Percentiles rank a stretch among this genome's conserved stretches.
Conservation (phyloP, 371 early-diverging fungal species). For the Aphelidium insulamus region DNA sequence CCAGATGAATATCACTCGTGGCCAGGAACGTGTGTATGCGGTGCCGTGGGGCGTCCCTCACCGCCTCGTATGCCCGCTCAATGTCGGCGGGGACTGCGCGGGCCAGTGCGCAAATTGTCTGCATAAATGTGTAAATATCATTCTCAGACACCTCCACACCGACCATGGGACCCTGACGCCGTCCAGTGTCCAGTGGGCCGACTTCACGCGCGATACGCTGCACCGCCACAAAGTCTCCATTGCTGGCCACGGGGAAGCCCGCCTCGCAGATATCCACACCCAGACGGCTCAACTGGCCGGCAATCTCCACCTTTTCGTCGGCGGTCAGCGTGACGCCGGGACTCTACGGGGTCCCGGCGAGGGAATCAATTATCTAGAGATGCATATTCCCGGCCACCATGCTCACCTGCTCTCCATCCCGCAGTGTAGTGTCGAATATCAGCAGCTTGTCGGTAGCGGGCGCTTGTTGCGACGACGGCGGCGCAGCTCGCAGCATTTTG, state of each 20-base stretch:
- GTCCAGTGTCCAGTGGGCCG: slow-evolving; percentile 55
- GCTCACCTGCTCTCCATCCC: slow-evolving; percentile 82
- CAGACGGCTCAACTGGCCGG: slow-evolving; percentile 61
- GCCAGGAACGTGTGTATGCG: slow-evolving; percentile 88
- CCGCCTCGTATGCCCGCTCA: slow-evolving; percentile 67
- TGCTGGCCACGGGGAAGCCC: slow-evolving; percentile 78
- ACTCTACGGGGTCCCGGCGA: slow-evolving; percentile 40
- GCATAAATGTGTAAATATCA: too few species aligned
- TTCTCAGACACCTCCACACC: too few species aligned
- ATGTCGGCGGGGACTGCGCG: slow-evolving; percentile 69
- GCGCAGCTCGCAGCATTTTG: too few species aligned
- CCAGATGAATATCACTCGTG: slow-evolving; percentile 82
- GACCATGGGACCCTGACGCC: too few species aligned
- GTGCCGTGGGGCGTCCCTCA: slow-evolving; percentile 51
- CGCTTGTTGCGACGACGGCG: too few species aligned
- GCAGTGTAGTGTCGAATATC: slow-evolving; percentile 79
- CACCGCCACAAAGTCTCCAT: slow-evolving; percentile 89
- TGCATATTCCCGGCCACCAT: neutral
- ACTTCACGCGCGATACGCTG: slow-evolving; percentile 74
- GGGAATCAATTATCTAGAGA: neutral
- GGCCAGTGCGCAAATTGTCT: slow-evolving; percentile 75
- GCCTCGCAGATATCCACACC: slow-evolving; percentile 90
- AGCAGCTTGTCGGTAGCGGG: too few species aligned
- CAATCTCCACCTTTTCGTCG: slow-evolving; percentile 82
- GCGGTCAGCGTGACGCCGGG: slow-evolving; percentile 82